A percentile compares a stretch with the other conserved stretches of the same genome.
These are phyloP conservation scores for Leccinum pellstonianum DNA, from an alignment of 768 basidiomycete species.

Conservation along the genomic window DNA sequence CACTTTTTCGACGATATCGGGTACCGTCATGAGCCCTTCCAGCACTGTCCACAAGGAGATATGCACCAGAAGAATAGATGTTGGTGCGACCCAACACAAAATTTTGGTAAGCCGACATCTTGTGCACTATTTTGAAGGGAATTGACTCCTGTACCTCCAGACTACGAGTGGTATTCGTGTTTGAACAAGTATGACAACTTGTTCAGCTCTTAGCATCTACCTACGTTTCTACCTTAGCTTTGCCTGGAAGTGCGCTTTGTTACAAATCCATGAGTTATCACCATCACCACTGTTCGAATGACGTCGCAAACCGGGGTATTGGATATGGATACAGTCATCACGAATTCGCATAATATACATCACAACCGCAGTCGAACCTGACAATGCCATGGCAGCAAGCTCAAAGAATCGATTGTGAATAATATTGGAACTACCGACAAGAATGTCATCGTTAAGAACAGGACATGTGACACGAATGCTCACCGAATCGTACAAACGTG, in stretches of 20 bases:
- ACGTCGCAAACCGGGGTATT: constrained; percentile 1
- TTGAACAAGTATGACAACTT: constrained; percentile 70
- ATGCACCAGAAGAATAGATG: constrained; percentile 61
- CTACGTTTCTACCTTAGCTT: neutral
- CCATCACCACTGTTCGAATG: neutral
- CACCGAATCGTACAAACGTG: constrained; percentile 93
- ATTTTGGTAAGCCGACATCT: constrained; percentile 52
- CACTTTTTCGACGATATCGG: constrained; percentile 88
- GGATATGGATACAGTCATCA: constrained; percentile 3
- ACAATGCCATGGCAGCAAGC: constrained; percentile 2
- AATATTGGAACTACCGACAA: constrained; percentile 77
- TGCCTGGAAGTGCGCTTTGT: constrained; percentile 1
- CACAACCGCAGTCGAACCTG: constrained; percentile 1
- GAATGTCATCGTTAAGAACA: constrained; percentile 2
- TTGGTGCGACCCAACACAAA: constrained; percentile 68
- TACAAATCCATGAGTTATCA: neutral
- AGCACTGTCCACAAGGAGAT: constrained; percentile 66
- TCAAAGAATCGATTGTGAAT: constrained; percentile 86
- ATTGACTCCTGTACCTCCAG: constrained; percentile 36
- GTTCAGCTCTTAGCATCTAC: constrained; percentile 36
- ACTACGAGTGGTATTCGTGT: constrained; percentile 89
- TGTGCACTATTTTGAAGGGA: neutral
- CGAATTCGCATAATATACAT: neutral
- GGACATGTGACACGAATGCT: constrained; percentile 25
- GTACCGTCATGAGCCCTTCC: constrained; percentile 77